Evolutionary conservation across 805 yeast species (phyloP), one percentile per base, ranked within the genome.

Genomic region (Metschnikowia matae): DNA sequence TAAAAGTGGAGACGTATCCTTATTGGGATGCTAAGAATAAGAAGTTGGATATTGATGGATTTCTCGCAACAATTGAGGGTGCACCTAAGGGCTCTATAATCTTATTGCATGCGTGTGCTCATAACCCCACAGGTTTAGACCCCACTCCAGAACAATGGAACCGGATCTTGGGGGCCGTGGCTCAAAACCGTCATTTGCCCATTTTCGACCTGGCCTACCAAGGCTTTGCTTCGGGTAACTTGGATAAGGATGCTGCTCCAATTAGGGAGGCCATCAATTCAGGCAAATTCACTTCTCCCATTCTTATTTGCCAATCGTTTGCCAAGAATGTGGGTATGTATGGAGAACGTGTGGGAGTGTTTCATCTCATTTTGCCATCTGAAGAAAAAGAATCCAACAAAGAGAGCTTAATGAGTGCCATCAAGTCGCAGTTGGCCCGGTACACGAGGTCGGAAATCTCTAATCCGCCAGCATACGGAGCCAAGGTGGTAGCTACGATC

Each of bases 301-400:
- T 87, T 48, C 62, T 89, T 32, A 79, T 92, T 51, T 90, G 96
- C 71, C 99, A 92, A 77, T 90, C 97, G 8, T 92, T 92, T 70
- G 96, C 98, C 50, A 92, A 92, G 70, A 92, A 94, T 72, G 87
- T 87, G 63, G 98, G 98, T 57, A 85, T 92, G 83, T 92, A 92
- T 66, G 98, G 98, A 68, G 98, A 92, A 77, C 86, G 99, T 75
- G 89, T 86, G 33, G 99, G 99, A 55, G 95, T 94, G 23, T 80
- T 92, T 68, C 97, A 91, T 64, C 66, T 91, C 21, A 80, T 89
- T 10, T 66, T 84, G 23, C 79, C 82, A 34, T 11, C 50, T 4
- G 42, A 45, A 35, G 58, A 50, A 44, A 37, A 49, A 3, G 34
- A 29, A 13, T 50, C 46, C 36, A 40, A 41, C 32, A 48, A 46